Base-by-base conservation (phyloP, 2,329 filamentous ascomycete species). In the Penicillium fuscoglaucum region DNA sequence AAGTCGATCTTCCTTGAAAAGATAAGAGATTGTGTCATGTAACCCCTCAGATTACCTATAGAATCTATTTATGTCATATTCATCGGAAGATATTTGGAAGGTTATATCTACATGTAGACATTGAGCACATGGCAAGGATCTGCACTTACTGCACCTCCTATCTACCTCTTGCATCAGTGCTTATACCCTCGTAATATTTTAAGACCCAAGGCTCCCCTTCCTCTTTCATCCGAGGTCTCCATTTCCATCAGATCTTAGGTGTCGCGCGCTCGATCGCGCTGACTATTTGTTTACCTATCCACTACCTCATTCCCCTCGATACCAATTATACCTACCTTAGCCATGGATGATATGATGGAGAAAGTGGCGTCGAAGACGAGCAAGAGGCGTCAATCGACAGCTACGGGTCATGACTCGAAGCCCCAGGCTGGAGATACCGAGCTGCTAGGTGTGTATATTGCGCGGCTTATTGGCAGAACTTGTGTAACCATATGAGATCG, bases 391-490 rank as follows among this genome's bases (percentile, higher is more conserved):
- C 43, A 17, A 13, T 58, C 54, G 6, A 51, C 24, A 9, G 43
- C 26, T 1, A 54, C 50, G 1, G 47, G 40, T 2, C 29, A 43
- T 58, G 50, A 43, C 29, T 54, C 50, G 13, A 44, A 24, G 1
- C 43, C 63, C 2, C 63, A 66, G 37, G 44, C 61, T 19, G 60
- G 62, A 5, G 68, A 71, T 60, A 63, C 49, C 19, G 59, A 70
- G 29, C 47, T 70, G 24, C 52, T 69, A 24, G 55, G 55, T 58
- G 17, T 44, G 55, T 58, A 57, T 28, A 15, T 15, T 4, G 12
- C 13, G 35, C 10, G n/a, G 12, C 12, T 39, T 12, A 19, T 8
- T 51, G 17, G 17, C 24, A 24, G 6, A 13, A 5, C 17, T 28
- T 3, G 33, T 48, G 33, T 24, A n/a, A 52, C 51, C 3, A n/a